Evolutionary conservation across 805 yeast species (phyloP), one percentile per base, ranked within the genome.

Genomic region (Myxozyma neotropica): DNA sequence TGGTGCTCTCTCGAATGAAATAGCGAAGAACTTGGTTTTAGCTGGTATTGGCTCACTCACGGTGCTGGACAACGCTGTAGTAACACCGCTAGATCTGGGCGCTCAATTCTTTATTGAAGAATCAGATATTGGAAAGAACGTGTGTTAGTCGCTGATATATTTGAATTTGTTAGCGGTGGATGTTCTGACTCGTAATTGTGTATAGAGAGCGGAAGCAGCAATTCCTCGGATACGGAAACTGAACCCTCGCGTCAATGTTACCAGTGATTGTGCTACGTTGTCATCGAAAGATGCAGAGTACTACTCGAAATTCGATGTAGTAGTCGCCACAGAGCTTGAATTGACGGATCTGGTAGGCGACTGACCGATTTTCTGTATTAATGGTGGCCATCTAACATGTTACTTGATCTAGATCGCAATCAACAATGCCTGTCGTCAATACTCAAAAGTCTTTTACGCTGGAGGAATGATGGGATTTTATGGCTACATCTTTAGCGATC

Each of bases 21-120:
- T 88, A 10, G 83, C 86, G 38, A 93, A 94, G 73, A 92, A 92
- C 72, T 72, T 94, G 49, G 89, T 89, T 19, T 79, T 94, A 24
- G 95, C 96, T 29, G 99, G 99, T 3, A 77, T 93, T 58, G 96
- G 96, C 2, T 76, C 86, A 0, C 73, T 93, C 29, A 85, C 86
- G n/a, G 75, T 94, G 0, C 70, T 85, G 56, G 97, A 92, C 73
- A 68, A 73, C 35, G 74, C 84, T 2, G 67, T 49, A 0, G 82
- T 89, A 1, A 70, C 72, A 1, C 87, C 81, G 38, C 82, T 80
- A 43, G 96, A 89, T 69, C 79, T 87, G 59, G 84, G 84, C 2
- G 80, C 85, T 0, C 94, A 91, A 71, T 92, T 90, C 72, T 89
- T 89, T 70, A 70, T 89, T 27, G 80, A 80, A 49, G 80, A 77